A percentile compares a stretch with the other conserved stretches of the same genome.
These are phyloP conservation scores for Theobroma cacao DNA, from an alignment of 345 rosid genomes.

Conservation along the genomic window DNA sequence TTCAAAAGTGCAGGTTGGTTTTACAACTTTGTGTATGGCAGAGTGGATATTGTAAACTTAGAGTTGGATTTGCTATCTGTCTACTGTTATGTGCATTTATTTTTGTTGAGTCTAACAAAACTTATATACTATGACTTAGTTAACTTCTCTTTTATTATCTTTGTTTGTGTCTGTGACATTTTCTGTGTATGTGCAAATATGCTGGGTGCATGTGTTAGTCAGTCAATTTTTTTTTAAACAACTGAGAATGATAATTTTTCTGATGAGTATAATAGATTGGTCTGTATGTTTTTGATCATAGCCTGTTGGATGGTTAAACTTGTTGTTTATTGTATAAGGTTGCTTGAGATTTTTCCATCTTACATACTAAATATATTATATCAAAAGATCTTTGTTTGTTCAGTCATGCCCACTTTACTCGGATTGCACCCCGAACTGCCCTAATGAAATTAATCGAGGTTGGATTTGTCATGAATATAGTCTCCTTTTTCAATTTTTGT, in stretches of 20 bases:
- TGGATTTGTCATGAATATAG: not conserved
- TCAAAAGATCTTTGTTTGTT: not conserved
- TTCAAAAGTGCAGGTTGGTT: slow-evolving; percentile 74
- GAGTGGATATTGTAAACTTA: not conserved
- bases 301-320: not conserved
- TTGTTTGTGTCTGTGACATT: not conserved
- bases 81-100: not conserved
- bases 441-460: too few relatives aligned
- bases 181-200: not conserved
- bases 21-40: not conserved
- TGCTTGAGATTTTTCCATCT: not conserved
- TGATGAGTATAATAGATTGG: not conserved
- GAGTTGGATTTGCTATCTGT: not conserved
- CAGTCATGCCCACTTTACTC: not conserved
- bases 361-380: not conserved
- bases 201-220: not conserved
- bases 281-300: not conserved
- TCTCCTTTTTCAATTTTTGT: not conserved
- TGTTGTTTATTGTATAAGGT: not conserved
- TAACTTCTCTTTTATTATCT: not conserved
- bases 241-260: not conserved
- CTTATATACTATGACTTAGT: not conserved
- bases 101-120: not conserved
- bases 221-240: not conserved
- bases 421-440: not conserved